Base-by-base conservation (phyloP, 2,329 filamentous ascomycete species). In the Domatiomyces globalis region DNA sequence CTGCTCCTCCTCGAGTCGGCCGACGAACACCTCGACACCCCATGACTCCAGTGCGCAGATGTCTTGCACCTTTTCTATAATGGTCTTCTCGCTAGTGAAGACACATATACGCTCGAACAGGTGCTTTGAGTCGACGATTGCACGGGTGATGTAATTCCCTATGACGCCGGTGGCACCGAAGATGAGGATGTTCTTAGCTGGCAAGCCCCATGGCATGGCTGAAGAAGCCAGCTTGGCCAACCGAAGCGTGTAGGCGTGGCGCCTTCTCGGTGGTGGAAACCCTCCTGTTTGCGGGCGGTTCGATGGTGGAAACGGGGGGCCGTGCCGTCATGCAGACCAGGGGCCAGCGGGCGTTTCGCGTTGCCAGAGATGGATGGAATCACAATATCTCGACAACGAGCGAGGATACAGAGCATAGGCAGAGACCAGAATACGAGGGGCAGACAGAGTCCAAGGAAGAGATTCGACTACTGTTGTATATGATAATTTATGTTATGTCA, bases 81-180 rank as follows among this genome's bases (percentile, higher is more conserved):
- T 66, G 0, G 76, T 78, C 46, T 66, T 66, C 8, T 68, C 59
- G 5, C 78, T 80, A 0, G 80, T 83, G 63, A 77, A 79, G 47
- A 83, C 70, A 5, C 68, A 73, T 45, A 83, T 66, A 45, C 69
- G 71, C 50, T 66, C 63, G 60, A 80, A 79, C 3, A 69, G 65
- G 1, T 63, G 55, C 49, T 72, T 71, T 17, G 56, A 52, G 18
- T 66, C 58, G 43, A 78, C 60, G 42, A 80, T 69, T n/a, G 74
- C 70, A 10, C 69, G 58, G 2, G 70, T 66, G 58, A 80, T 79
- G 60, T 71, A 72, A 5, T 64, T 64, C 20, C 76, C 75, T 43
- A 78, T 78, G 3, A 70, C 62, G 20, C 74, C 74, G 1, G 75
- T 79, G 9, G 71, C 72, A 18, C 76, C 75, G 56, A 79, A 70